A percentile compares a stretch with the other conserved stretches of the same genome.
Evolutionary conservation across 768 basidiomycete species (phyloP).

Genomic region (Panaeolus cyanescens): DNA sequence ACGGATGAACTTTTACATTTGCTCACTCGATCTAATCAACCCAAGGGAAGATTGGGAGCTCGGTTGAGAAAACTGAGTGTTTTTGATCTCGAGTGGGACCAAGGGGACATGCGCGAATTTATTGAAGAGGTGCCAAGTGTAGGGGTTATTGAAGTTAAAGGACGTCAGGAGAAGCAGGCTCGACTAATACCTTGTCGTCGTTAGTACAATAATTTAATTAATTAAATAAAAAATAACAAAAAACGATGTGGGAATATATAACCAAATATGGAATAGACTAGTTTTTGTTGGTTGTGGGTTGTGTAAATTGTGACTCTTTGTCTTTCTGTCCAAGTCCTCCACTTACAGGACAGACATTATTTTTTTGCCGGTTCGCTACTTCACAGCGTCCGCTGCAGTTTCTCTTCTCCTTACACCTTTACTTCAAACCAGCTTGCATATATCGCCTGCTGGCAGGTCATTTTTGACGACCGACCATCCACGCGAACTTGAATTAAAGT

Average conservation of each 20-base stretch:
- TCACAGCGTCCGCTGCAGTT: constrained; percentile 42
- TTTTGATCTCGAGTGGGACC: not conserved
- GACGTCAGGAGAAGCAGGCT: not conserved
- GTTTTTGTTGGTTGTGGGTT: constrained; percentile 20
- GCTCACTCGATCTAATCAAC: not conserved
- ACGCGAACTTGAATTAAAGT: constrained; percentile 56
- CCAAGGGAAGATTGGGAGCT: not conserved
- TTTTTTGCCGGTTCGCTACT: constrained; percentile 42
- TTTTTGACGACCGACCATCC: constrained; percentile 79
- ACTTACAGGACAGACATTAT: constrained; percentile 31
- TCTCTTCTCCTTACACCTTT: constrained; percentile 42
- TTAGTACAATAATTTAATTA: too few relatives aligned
- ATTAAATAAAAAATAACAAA: not conserved
- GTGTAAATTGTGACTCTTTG: constrained; percentile 24
- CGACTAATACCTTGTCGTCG: not conserved
- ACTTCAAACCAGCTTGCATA: constrained; percentile 47
- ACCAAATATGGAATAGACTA: too few relatives aligned
- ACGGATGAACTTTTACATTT: constrained; percentile 1
- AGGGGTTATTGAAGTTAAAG: not conserved
- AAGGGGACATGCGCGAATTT: not conserved
- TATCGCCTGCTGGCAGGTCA: constrained; percentile 91
- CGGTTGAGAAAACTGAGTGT: not conserved
- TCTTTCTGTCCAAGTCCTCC: constrained; percentile 44
- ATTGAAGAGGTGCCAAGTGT: not conserved
- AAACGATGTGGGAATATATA: not conserved